Base-by-base conservation (phyloP, 108 stramenopile genomes). In the Cyclotella kingstonii region DNA sequence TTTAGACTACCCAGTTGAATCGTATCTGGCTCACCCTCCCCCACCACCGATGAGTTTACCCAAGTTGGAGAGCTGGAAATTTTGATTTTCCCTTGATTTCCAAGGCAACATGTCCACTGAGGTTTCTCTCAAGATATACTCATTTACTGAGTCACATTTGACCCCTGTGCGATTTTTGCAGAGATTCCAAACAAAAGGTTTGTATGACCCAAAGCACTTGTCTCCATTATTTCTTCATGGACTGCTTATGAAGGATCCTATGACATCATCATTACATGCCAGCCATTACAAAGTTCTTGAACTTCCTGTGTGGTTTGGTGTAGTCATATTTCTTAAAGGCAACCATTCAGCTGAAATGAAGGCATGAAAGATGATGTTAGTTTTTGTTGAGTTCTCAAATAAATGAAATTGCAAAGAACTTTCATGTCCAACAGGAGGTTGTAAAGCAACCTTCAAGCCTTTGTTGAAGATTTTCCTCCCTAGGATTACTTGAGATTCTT, bases 161-260 rank as follows among this genome's bases (percentile, higher is more conserved):
- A 39, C 22, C 38, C 40, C 48, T 2, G 31, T 29, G 22, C 82
- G 75, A 10, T 60, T 51, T 30, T 70, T 76, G 19, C 77, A 73
- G 27, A 87, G 36, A 25, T 72, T 66, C 86, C 86, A 87, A n/a
- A 87, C 50, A 54, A 87, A 87, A 2, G 81, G 59, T 55, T 84
- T 83, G 11, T 70, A 70, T 25, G 56, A 61, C 33, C 86, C 86
- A 66, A 76, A 87, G 77, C 75, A 84, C n/a, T 63, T 56, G 29
- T 43, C 45, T 4, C 63, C 71, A 14, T 68, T 63, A 8, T 34
- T 60, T 25, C 80, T 57, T 54, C 64, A 66, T 3, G 64, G 33
- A 7, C 15, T 28, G 22, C 54, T 38, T 1, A 54, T 66, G 42
- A 66, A 66, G 11, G 64, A 55, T 0, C 64, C 64, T 14, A 66